These are phyloP conservation scores for Lasiodiplodia sp. DNA, from an alignment of 2,329 filamentous ascomycete species.

Conservation along the genomic window DNA sequence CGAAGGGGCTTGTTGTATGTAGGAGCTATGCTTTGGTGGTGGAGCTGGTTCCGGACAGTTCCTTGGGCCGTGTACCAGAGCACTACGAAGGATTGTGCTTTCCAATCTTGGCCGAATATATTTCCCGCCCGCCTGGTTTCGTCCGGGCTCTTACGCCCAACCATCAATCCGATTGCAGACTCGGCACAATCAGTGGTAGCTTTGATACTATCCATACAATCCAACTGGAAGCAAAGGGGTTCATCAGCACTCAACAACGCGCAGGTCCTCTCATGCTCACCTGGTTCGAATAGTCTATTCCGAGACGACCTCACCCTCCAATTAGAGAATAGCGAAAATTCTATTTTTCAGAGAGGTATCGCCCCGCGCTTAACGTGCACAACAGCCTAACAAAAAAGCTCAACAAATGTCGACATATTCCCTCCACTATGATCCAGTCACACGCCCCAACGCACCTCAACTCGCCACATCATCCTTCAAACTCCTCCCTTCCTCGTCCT, in stretches of 20 bases:
- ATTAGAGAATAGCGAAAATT: too few species aligned
- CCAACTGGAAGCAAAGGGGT: background rate
- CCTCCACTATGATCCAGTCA: background rate
- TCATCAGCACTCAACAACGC: too few species aligned
- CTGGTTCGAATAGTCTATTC: too few species aligned
- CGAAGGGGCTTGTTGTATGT: too few species aligned
- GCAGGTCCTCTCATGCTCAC: too few species aligned
- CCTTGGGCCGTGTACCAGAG: background rate
- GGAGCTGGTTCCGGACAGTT: background rate
- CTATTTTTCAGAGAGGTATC: too few species aligned
- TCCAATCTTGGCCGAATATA: too few species aligned
- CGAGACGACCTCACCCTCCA: too few species aligned
- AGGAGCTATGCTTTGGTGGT: too few species aligned
- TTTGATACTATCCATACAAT: background rate
- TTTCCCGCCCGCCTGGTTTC: background rate
- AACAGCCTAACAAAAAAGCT: too few species aligned
- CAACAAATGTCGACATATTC: background rate
- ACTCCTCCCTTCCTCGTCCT: constrained; percentile 20
- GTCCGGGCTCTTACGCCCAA: background rate
- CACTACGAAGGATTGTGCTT: background rate
- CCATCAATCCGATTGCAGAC: background rate
- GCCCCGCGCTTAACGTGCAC: too few species aligned
- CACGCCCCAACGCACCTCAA: background rate
- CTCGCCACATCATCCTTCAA: constrained; percentile 16
- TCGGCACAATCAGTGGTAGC: background rate